Conservation (phyloP, 768 basidiomycete genomes). For the Calocera viscosa region DNA sequence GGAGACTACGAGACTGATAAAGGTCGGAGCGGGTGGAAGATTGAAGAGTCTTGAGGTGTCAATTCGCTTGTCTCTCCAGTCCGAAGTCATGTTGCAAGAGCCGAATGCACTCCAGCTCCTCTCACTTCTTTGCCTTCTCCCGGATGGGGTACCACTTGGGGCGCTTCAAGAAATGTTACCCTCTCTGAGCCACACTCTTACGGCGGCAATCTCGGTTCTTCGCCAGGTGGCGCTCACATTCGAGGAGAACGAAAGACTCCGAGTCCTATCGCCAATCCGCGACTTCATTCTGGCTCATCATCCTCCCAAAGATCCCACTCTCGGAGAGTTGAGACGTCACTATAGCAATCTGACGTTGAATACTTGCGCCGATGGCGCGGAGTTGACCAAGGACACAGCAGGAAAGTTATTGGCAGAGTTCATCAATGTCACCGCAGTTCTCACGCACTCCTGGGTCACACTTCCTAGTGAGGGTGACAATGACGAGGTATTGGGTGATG, state of each 20-base stretch:
- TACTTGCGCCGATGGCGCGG: too few relatives aligned
- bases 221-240: not conserved
- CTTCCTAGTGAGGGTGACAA: too few relatives aligned
- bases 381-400: too few relatives aligned
- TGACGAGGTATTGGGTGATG: too few relatives aligned
- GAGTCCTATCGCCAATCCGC: not conserved
- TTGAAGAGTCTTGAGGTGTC: not conserved
- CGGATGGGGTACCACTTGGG: not conserved
- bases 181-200: not conserved
- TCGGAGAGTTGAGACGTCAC: too few relatives aligned
- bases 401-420: not conserved
- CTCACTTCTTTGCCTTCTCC: not conserved
- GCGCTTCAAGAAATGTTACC: not conserved
- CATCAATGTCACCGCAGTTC: not conserved
- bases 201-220: not conserved
- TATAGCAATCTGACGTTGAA: too few relatives aligned
- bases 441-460: not conserved
- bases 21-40: not conserved
- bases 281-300: not conserved
- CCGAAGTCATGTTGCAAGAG: not conserved
- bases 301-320: not conserved
- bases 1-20: not conserved
- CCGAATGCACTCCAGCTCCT: not conserved
- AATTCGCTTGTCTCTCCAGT: not conserved
- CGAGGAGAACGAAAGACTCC: not conserved